A percentile compares a stretch with the other conserved stretches of the same genome.
Conservation (phyloP, 352 stramenopile species). For the Pelagophyceae sp. region DNA sequence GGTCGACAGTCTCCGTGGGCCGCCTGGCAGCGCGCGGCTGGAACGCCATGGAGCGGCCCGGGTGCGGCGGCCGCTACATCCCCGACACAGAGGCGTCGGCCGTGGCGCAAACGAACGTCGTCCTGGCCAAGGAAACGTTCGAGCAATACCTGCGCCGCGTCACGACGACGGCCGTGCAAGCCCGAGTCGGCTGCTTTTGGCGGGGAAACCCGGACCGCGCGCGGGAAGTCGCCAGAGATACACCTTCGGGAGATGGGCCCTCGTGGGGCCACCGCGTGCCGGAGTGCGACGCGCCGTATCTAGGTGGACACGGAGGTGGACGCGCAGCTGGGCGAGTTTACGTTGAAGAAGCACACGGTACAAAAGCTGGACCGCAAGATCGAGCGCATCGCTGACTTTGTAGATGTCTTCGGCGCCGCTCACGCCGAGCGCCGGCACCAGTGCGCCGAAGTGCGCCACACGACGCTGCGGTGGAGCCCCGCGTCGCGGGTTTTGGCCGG, state of each 20-base stretch:
- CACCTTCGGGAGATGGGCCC: conserved; percentile 36
- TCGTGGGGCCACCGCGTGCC: conserved; percentile 28
- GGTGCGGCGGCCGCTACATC: conserved; percentile 37
- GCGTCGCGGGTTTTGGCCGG: no score
- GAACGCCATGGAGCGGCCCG: conserved; percentile 25
- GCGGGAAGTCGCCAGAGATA: conserved; percentile 3
- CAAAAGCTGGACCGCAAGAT: conserved; percentile 66
- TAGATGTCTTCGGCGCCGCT: conserved; percentile 44
- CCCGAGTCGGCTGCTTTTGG: no score
- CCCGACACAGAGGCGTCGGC: conserved; percentile 66
- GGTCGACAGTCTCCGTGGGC: no score
- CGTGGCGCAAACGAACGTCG: conserved; percentile 46
- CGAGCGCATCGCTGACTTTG: conserved; percentile 69
- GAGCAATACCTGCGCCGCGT: conserved; percentile 68
- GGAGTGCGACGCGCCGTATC: no score
- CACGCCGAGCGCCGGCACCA: conserved; percentile 22
- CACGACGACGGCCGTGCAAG: conserved; percentile 61
- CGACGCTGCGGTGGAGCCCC: conserved; percentile 66
- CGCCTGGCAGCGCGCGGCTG: conserved; percentile 6
- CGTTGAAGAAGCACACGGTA: conserved; percentile 80
- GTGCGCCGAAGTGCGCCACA: conserved; percentile 72
- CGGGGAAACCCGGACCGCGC: no score
- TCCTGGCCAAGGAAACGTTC: conserved; percentile 48
- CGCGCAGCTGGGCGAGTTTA: conserved; percentile 78
- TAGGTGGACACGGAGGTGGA: conserved; percentile 77